A percentile compares a stretch with the other conserved stretches of the same genome.
These are phyloP conservation scores for Exutisphaerella laricina DNA, from an alignment of 2,329 filamentous ascomycete species.

Conservation along the genomic window DNA sequence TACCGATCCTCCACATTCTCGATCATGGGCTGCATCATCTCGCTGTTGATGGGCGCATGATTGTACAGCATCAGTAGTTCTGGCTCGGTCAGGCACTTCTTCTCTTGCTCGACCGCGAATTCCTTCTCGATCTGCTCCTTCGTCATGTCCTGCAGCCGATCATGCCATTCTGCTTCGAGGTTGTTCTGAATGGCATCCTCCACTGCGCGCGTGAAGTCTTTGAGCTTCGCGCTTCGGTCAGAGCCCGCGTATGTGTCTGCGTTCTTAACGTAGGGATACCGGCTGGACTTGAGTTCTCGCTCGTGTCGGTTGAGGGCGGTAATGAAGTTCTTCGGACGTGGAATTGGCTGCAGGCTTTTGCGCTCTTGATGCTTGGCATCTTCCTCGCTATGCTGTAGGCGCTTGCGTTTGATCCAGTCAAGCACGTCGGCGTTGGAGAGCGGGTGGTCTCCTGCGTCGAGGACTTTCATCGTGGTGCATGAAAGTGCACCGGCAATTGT, in stretches of 20 bases:
- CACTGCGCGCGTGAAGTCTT: constrained; percentile 21
- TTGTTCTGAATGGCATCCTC: constrained; percentile 24
- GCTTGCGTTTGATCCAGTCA: constrained; percentile 30
- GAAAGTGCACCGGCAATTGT: neutral
- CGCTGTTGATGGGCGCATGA: constrained; percentile 28
- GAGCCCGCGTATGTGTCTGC: constrained; percentile 26
- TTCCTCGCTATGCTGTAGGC: constrained; percentile 29
- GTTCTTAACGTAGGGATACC: constrained; percentile 29
- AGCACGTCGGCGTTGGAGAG: constrained; percentile 35
- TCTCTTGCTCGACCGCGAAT: constrained; percentile 29
- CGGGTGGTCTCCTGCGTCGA: constrained; percentile 33
- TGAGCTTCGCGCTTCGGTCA: constrained; percentile 21
- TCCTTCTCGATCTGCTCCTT: constrained; percentile 24
- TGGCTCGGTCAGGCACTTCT: constrained; percentile 32
- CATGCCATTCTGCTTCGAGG: constrained; percentile 27
- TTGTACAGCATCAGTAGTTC: constrained; percentile 34
- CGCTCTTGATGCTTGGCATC: constrained; percentile 24
- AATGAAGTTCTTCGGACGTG: constrained; percentile 30
- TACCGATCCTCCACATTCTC: constrained; percentile 33
- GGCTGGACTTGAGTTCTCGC: constrained; percentile 26
- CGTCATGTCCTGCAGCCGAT: constrained; percentile 20
- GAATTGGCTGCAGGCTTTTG: constrained; percentile 17
- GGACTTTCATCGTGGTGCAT: constrained; percentile 29
- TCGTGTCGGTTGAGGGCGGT: constrained; percentile 28
- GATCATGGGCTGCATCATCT: constrained; percentile 34